Evolutionary conservation across 306 rosid genomes (phyloP).

Genomic region (Castanea crenata): DNA sequence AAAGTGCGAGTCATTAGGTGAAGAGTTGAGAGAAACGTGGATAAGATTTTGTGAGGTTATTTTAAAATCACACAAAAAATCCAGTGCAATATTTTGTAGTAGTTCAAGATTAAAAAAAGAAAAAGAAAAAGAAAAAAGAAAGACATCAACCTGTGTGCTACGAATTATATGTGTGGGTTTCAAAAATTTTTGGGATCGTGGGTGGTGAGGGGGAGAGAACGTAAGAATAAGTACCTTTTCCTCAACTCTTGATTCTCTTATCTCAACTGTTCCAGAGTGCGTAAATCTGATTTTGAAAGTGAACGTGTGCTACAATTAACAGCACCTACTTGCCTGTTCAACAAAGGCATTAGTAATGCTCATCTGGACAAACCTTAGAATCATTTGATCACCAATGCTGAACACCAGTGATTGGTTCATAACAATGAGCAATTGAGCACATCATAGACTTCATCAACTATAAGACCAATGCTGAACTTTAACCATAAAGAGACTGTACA

Average conservation of each 20-base stretch:
- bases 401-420: neutral
- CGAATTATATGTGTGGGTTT: too few species aligned
- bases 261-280: constrained; percentile 44
- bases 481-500: neutral
- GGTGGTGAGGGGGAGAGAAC: too few species aligned
- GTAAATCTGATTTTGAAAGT: constrained; percentile 24
- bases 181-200: too few species aligned
- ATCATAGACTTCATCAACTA: neutral
- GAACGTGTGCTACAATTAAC: constrained; percentile 9
- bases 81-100: too few species aligned
- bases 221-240: constrained; percentile 43
- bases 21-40: too few species aligned
- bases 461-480: neutral
- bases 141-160: too few species aligned
- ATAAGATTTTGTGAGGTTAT: too few species aligned
- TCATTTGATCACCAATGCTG: neutral
- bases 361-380: neutral
- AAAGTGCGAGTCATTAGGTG: too few species aligned
- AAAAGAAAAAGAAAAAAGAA: too few species aligned
- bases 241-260: constrained; percentile 63
- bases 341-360: neutral
- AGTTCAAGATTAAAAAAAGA: too few species aligned
- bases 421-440: neutral
- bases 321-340: constrained; percentile 47
- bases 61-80: too few species aligned